These are phyloP conservation scores for Fusarium brachygibbosum DNA, from an alignment of 2,329 filamentous ascomycete species.

Conservation along the genomic window DNA sequence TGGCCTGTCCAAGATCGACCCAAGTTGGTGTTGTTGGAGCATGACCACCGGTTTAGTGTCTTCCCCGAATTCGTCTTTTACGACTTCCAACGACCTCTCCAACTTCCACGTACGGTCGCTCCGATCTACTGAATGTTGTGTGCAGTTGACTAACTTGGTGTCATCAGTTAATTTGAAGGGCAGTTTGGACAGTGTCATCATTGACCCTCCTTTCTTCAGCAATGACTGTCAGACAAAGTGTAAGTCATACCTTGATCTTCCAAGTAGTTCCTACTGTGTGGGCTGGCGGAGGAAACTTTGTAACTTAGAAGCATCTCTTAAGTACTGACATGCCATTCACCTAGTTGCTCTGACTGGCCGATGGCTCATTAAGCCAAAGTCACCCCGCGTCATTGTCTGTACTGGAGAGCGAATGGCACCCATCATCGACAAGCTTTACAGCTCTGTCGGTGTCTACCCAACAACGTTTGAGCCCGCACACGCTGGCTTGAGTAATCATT, in stretches of 20 bases:
- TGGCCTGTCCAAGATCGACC: slow-evolving; percentile 57
- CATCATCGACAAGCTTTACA: slow-evolving; percentile 76
- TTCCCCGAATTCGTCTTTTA: slow-evolving; percentile 82
- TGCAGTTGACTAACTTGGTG: neutral
- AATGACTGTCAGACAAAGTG: slow-evolving; percentile 85
- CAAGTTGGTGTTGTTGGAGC: slow-evolving; percentile 77
- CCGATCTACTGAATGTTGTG: neutral
- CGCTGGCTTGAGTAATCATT: slow-evolving; percentile 83
- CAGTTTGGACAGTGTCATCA: slow-evolving; percentile 76
- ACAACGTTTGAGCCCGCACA: slow-evolving; percentile 79
- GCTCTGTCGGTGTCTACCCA: slow-evolving; percentile 70
- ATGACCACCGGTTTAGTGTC: slow-evolving; percentile 78
- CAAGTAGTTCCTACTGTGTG: neutral
- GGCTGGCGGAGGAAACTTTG: neutral
- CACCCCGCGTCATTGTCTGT: slow-evolving; percentile 71
- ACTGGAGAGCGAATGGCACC: slow-evolving; percentile 82
- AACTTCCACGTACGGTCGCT: slow-evolving; percentile 66
- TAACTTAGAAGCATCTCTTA: neutral
- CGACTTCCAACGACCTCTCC: slow-evolving; percentile 77
- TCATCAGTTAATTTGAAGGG: slow-evolving; percentile 68
- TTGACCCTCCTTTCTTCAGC: slow-evolving; percentile 84
- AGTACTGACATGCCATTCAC: slow-evolving; percentile 31
- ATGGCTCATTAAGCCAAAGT: slow-evolving; percentile 72
- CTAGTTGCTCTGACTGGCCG: slow-evolving; percentile 80
- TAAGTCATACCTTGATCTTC: slow-evolving; percentile 51